Evolutionary conservation across 257 asterid genomes (phyloP), one percentile per base, ranked within the genome.

Genomic region (Ophiorrhiza pumila): DNA sequence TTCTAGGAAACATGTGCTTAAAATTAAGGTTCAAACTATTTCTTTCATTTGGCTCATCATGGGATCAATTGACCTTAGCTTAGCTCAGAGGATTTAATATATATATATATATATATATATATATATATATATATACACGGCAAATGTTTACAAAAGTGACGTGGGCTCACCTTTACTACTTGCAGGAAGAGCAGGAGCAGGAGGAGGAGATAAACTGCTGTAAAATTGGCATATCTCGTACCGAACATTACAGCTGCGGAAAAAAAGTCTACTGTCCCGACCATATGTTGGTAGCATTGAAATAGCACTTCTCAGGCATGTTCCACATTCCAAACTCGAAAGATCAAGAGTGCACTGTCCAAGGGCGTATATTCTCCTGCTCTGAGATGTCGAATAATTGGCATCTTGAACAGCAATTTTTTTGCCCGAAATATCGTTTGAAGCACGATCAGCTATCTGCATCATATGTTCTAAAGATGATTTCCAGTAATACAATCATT

Each of bases 311-410:
- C 27, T 23, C n/a, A 79, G 69, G 66, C 83, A 79, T 0, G 23
- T 13, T 0, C 11, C 7, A 57, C 80, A 76, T 3, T 79, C 77
- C 7, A 7, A 15, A 0, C 1, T 18, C 4, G 83, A 56, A 50
- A 78, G 47, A 69, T 78, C 82, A 10, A 76, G 79, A 14, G 76
- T 68, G 52, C 82, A 78, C 68, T 79, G 77, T 8, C 39, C 76
- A 0, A 74, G 65, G 5, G 65, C 34, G 46, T 53, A 79, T 7
- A 79, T 4, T 0, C 2, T 76, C 22, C 35, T 65, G 31, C 2
- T 43, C 27, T 4, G 37, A 29, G 35, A 6, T 7, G 15, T 23
- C 4, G 43, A 2, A n/a, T 69, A 50, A 0, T 27, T 8, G 5
- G 34, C 5, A 5, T 39, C 45, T 60, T 41, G 45, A 25, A 61